phyloP scores from a whole-genome alignment of 306 rosid genomes.

The Psophocarpus tetragonolobus region DNA sequence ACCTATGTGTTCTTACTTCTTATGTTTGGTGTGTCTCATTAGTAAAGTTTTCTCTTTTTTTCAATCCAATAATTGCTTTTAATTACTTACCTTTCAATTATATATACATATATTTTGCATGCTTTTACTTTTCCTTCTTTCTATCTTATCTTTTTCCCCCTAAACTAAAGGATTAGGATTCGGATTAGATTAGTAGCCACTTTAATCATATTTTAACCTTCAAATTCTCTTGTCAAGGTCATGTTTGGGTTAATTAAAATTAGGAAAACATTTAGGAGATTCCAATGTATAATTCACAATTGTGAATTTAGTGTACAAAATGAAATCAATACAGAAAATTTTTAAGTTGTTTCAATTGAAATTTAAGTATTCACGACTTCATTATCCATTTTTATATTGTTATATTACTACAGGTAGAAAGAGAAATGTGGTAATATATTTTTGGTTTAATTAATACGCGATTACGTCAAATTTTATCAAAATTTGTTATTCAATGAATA shows the following conservation, averaged over 20 bases:
- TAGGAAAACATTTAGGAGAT: no score
- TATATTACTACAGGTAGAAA: background rate
- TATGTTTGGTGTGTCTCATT: constrained; percentile 31
- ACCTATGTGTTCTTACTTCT: background rate
- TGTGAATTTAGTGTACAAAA: background rate
- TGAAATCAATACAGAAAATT: no score
- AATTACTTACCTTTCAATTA: background rate
- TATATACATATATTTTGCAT: background rate
- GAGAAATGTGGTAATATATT: no score
- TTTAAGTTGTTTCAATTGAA: no score
- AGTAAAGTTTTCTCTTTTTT: constrained; percentile 28
- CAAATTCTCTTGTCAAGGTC: background rate
- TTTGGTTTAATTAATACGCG: no score
- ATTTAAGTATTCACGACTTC: no score
- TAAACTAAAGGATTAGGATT: constrained; percentile 16
- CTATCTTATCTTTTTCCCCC: background rate
- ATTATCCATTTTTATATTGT: background rate
- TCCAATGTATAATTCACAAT: no score
- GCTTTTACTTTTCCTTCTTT: constrained; percentile 21
- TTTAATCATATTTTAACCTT: background rate
- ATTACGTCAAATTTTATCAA: no score
- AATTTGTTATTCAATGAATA: no score
- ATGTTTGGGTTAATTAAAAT: background rate
- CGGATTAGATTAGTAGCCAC: constrained; percentile 7
- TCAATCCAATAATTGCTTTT: constrained; percentile 38